Evolutionary conservation across 371 early-diverging fungal species (phyloP).

Genomic region (Haplosporangium sp.): DNA sequence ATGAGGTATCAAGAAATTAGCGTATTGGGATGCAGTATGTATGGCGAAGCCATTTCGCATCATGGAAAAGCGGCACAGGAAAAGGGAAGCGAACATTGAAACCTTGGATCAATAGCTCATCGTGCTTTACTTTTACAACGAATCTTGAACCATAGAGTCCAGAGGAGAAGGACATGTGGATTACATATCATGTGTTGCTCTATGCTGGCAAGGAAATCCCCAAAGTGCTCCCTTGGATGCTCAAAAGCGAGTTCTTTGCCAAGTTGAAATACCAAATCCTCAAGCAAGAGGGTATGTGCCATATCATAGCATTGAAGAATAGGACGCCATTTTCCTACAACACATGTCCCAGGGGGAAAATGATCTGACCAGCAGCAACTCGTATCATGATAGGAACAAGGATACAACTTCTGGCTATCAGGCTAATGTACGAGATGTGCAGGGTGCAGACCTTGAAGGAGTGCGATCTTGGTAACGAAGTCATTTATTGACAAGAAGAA

Average conservation of each 20-base stretch:
- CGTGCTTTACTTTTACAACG: not conserved
- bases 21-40: too few species aligned
- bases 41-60: too few species aligned
- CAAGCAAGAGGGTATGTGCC: slow-evolving; percentile 44
- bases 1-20: too few species aligned
- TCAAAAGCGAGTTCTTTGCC: slow-evolving; percentile 61
- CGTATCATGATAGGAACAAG: slow-evolving; percentile 17
- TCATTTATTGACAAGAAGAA: not conserved
- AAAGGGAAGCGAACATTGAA: too few species aligned
- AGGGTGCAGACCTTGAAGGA: slow-evolving; percentile 71
- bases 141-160: slow-evolving; percentile 17
- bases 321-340: too few species aligned
- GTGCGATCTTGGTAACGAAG: slow-evolving; percentile 66
- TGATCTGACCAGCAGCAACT: not conserved
- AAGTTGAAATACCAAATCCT: slow-evolving; percentile 63
- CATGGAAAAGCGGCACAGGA: too few species aligned
- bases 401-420: slow-evolving; percentile 65
- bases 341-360: not conserved
- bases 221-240: slow-evolving; percentile 54
- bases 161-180: slow-evolving; percentile 54
- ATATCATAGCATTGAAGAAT: too few species aligned
- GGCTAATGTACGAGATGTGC: slow-evolving; percentile 79
- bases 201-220: slow-evolving; percentile 60
- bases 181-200: slow-evolving; percentile 61
- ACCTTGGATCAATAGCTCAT: not conserved